Evolutionary conservation across 164 flowering plant species (phyloP).

Genomic region (Macadamia integrifolia): DNA sequence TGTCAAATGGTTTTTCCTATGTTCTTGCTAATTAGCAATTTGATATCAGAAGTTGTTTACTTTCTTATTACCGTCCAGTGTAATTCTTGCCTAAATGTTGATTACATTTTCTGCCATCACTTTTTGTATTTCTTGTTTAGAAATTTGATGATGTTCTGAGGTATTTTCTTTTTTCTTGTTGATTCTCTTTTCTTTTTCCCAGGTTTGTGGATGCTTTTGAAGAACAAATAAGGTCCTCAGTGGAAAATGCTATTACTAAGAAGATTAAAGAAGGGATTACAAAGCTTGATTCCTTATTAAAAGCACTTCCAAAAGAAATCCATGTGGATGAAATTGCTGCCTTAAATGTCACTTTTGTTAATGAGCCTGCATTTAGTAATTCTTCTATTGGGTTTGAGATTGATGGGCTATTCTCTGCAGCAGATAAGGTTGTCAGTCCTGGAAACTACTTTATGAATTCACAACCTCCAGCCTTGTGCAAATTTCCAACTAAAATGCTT

Average conservation of each 20-base stretch:
- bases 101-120: too few relatives aligned
- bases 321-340: constrained; percentile 59
- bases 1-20: too few relatives aligned
- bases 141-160: not conserved
- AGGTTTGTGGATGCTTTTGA: constrained; percentile 79
- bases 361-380: constrained; percentile 45
- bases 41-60: too few relatives aligned
- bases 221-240: constrained; percentile 63
- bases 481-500: constrained; percentile 55
- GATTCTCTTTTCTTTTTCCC: constrained; percentile 7
- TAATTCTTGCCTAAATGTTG: too few relatives aligned
- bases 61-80: too few relatives aligned
- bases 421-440: constrained; percentile 8
- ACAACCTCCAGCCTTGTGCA: constrained; percentile 24
- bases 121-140: too few relatives aligned
- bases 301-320: constrained; percentile 55
- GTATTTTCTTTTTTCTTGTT: not conserved
- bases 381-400: constrained; percentile 69
- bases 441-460: constrained; percentile 13
- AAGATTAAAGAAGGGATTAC: constrained; percentile 57
- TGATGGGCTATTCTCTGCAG: constrained; percentile 61
- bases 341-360: constrained; percentile 63
- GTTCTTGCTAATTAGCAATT: too few relatives aligned
- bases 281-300: constrained; percentile 58
- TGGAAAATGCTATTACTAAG: constrained; percentile 66